Conservation (phyloP, 1,284 basidiomycete species). For the Anthracocystis setariae region DNA sequence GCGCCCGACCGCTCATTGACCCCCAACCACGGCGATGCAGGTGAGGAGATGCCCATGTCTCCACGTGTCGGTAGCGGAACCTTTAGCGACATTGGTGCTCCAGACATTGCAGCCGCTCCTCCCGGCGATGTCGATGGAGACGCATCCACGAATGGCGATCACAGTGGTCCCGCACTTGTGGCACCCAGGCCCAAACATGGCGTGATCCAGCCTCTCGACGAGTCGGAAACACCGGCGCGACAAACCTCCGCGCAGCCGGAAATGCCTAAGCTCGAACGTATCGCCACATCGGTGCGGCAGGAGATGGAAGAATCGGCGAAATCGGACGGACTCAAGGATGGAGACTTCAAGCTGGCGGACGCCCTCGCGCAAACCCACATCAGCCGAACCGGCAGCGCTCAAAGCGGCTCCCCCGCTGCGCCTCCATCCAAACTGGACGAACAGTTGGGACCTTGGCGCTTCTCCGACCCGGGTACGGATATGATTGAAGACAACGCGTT, state of each 20-base stretch:
- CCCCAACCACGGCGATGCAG: conserved; percentile 34
- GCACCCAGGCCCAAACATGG: conserved; percentile 42
- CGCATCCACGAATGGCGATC: neutral
- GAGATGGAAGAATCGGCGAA: conserved; percentile 59
- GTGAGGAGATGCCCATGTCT: conserved; percentile 30
- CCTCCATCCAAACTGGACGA: conserved; percentile 49
- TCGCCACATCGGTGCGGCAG: conserved; percentile 46
- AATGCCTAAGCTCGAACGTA: conserved; percentile 51
- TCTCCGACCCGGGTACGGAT: conserved; percentile 67
- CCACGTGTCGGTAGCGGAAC: conserved; percentile 32
- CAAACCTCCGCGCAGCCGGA: conserved; percentile 27
- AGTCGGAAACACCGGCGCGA: conserved; percentile 24
- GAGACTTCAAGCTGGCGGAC: conserved; percentile 63
- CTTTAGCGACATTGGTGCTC: conserved; percentile 26
- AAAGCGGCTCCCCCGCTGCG: conserved; percentile 1
- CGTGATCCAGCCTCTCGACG: conserved; percentile 29
- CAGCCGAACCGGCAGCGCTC: conserved; percentile 15
- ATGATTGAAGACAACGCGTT: conserved; percentile 70
- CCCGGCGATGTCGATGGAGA: conserved; percentile 29
- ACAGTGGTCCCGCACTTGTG: conserved; percentile 14
- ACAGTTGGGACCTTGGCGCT: conserved; percentile 68
- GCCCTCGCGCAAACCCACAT: conserved; percentile 45
- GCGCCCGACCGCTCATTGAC: conserved; percentile 47
- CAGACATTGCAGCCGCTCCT: conserved; percentile 41
- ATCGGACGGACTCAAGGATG: conserved; percentile 56